Evolutionary conservation across 257 asterid species (phyloP), one percentile per base, ranked within the genome.

Genomic region (Solanum bukasovii): DNA sequence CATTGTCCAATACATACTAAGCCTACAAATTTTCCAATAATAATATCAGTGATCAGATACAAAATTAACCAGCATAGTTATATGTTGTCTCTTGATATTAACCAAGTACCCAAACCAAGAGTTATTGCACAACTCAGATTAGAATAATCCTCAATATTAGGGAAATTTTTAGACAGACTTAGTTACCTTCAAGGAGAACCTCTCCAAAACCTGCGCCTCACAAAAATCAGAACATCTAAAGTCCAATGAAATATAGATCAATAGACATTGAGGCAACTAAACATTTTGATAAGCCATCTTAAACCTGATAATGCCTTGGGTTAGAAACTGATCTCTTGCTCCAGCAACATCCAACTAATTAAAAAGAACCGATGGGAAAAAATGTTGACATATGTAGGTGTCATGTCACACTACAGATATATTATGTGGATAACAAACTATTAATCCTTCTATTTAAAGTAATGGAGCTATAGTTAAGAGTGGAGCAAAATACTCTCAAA

Each of bases 1-100:
- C 25, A 49, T 31, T 40, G 49, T 74, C 83, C 65, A 21, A 74
- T 73, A 87, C 40, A 35, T 12, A 86, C 88, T 72, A 86, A 73
- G 37, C 79, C 84, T 86, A 86, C 73, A 86, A 86, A 71, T 71
- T 52, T 49, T 79, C 65, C 86, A 75, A 82, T 82, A 61, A 87
- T 77, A 79, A 74, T 29, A 87, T 74, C 56, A 87, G 70, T 33
- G 52, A 86, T 85, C 82, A 85, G 44, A 63, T 63, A 85, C 40
- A 29, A 68, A 67, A 85, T 71, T 85, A 85, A 40, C 87, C 49
- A 86, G 88, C 40, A 86, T 7, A 86, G 63, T 71, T 52, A 71
- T 71, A 75, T 12, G 83, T 7, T n/a, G 31, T n/a, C 70, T 49
- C 88, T 68, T 42, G 82, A 46, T 86, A 71, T 68, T 68, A 6